Conservation (phyloP, 441 rosid species). For the Croton laevigatus region DNA sequence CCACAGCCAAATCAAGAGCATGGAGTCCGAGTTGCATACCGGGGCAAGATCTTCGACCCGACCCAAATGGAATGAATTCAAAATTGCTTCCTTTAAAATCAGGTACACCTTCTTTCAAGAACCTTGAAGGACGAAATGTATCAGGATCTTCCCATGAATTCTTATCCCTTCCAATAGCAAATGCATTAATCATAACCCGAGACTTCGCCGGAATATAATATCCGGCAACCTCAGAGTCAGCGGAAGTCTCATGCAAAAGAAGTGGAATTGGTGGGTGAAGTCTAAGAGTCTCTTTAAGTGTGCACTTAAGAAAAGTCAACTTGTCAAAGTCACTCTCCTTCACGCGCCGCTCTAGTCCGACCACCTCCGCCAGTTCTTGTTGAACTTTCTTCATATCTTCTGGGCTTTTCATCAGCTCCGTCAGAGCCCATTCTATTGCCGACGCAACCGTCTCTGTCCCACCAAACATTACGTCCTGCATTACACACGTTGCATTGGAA, state of each 20-base stretch:
- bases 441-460: slow-evolving; percentile 98
- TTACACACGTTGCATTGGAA: not conserved
- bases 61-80: slow-evolving; percentile 94
- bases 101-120: slow-evolving; percentile 52
- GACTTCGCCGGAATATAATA: slow-evolving; percentile 65
- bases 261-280: slow-evolving; percentile 98
- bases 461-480: slow-evolving; percentile 96
- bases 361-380: slow-evolving; percentile 72
- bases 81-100: slow-evolving; percentile 84
- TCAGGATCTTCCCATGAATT: slow-evolving; percentile 79
- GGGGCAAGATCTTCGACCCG: slow-evolving; percentile 98
- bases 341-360: slow-evolving; percentile 78
- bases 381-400: slow-evolving; percentile 72
- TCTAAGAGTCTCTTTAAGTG: slow-evolving; percentile 73
- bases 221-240: slow-evolving; percentile 60
- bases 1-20: slow-evolving; percentile 72
- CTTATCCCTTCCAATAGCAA: slow-evolving; percentile 77
- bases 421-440: slow-evolving; percentile 85
- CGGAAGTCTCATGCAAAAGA: slow-evolving; percentile 88
- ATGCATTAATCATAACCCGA: slow-evolving; percentile 82
- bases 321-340: slow-evolving; percentile 78
- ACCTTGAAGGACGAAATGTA: slow-evolving; percentile 70
- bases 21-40: slow-evolving; percentile 96
- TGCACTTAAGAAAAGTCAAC: slow-evolving; percentile 61
- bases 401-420: slow-evolving; percentile 78